These are phyloP conservation scores for Aspergillus bombycis DNA, from an alignment of 2,329 filamentous ascomycete species.

Conservation along the genomic window DNA sequence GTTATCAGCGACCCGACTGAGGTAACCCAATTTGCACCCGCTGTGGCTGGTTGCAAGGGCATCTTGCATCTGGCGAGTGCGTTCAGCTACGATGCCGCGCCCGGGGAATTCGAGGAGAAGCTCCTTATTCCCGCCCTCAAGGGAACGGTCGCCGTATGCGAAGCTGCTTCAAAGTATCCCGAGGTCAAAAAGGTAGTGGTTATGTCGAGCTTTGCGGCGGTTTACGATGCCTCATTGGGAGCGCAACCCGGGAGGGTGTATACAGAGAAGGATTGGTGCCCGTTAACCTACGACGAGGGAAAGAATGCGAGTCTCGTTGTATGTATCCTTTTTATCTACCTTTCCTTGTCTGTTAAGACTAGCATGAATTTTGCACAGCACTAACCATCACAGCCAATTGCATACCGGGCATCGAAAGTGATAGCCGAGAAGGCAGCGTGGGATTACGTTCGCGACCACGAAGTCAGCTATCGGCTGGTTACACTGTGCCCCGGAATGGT, in stretches of 20 bases:
- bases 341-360: background rate
- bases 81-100: conserved; percentile 30
- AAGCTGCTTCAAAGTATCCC: conserved; percentile 23
- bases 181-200: conserved; percentile 28
- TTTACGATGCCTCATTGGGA: conserved; percentile 27
- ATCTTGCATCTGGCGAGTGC: conserved; percentile 34
- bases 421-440: conserved; percentile 31
- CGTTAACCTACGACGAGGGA: conserved; percentile 28
- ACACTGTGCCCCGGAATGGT: conserved; percentile 32
- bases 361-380: background rate
- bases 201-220: conserved; percentile 31
- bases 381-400: conserved; percentile 20
- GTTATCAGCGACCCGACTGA: conserved; percentile 24
- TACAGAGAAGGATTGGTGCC: conserved; percentile 27
- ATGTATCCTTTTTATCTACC: background rate
- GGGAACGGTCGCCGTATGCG: conserved; percentile 30
- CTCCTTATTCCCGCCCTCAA: conserved; percentile 33
- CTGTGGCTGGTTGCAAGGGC: conserved; percentile 19
- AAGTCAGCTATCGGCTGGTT: conserved; percentile 20
- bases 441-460: conserved; percentile 26
- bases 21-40: conserved; percentile 7
- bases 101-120: conserved; percentile 32
- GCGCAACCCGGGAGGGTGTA: conserved; percentile 26
- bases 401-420: conserved; percentile 30
- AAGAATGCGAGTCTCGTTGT: conserved; percentile 25